A percentile compares a stretch with the other conserved stretches of the same genome.
These are phyloP conservation scores for Rhododendron williamsianum DNA, from an alignment of 148 eudicot genomes.

Conservation along the genomic window DNA sequence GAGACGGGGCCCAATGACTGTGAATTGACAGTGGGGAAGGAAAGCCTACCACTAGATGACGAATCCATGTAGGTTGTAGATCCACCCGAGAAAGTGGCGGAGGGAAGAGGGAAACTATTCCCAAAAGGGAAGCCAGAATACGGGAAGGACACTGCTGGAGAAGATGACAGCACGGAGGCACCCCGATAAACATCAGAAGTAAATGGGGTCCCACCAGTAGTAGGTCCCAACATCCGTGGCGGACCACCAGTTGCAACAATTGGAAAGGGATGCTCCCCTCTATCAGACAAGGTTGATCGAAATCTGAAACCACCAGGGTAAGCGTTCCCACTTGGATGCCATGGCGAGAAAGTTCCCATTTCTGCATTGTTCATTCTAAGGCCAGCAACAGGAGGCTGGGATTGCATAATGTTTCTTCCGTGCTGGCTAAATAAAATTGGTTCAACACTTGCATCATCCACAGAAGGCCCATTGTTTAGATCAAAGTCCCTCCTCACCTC, in stretches of 20 bases:
- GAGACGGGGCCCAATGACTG: slow-evolving; percentile 53
- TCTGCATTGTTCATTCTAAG: slow-evolving; percentile 43
- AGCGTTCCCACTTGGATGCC: slow-evolving; percentile 58
- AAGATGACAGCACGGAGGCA: slow-evolving; percentile 61
- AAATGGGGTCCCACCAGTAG: slow-evolving; percentile 38
- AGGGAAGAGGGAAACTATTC: slow-evolving; percentile 51
- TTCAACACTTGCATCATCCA: slow-evolving; percentile 56
- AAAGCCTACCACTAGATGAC: slow-evolving; percentile 48
- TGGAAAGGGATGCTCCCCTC: slow-evolving; percentile 49
- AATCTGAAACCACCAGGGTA: slow-evolving; percentile 46
- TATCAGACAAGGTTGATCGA: slow-evolving; percentile 47
- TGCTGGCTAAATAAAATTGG: slow-evolving; percentile 25
- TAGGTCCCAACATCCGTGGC: slow-evolving; percentile 47
- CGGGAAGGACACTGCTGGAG: slow-evolving; percentile 58
- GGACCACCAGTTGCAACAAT: slow-evolving; percentile 44
- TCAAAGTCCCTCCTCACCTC: slow-evolving; percentile 66
- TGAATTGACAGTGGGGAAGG: slow-evolving; percentile 45
- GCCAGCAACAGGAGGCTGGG: slow-evolving; percentile 37
- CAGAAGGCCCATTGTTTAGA: slow-evolving; percentile 71
- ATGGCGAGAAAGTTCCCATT: slow-evolving; percentile 45
- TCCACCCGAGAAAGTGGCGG: slow-evolving; percentile 51
- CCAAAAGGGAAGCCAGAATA: slow-evolving; percentile 71
- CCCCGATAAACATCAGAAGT: slow-evolving; percentile 64
- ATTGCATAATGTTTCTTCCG: slow-evolving; percentile 27
- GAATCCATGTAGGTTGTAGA: slow-evolving; percentile 54